phyloP scores from a whole-genome alignment of 2,329 filamentous ascomycete genomes.

The Trichoderma koningiopsis region DNA sequence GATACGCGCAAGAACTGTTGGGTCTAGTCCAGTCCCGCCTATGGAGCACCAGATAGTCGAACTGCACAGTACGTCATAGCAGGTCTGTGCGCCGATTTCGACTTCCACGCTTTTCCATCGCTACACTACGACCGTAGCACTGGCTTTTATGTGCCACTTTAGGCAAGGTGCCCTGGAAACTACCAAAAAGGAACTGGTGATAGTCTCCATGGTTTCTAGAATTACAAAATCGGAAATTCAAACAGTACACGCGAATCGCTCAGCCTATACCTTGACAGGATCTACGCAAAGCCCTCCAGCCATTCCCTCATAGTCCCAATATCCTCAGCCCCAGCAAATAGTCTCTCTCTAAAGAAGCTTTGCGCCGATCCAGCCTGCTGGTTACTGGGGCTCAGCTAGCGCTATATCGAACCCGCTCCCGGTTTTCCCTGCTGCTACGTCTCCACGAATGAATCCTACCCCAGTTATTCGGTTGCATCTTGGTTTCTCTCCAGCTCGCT shows the following conservation, averaged over 20 bases:
- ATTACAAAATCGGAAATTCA: background rate
- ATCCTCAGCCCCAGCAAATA: background rate
- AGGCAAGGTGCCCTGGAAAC: background rate
- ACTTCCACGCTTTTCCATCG: slow-evolving; percentile 14
- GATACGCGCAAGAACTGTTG: background rate
- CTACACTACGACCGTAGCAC: background rate
- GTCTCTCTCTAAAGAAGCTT: slow-evolving; percentile 10
- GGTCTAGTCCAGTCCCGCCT: background rate
- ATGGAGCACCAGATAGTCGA: background rate
- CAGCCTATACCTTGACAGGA: background rate
- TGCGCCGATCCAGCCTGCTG: slow-evolving; percentile 13
- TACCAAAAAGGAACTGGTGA: background rate
- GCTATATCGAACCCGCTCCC: slow-evolving; percentile 18
- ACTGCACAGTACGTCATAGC: slow-evolving; percentile 5
- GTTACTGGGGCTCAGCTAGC: background rate
- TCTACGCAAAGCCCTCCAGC: background rate
- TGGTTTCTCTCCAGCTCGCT: background rate
- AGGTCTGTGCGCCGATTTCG: slow-evolving; percentile 9
- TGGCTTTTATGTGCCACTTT: background rate
- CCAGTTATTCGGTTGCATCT: background rate
- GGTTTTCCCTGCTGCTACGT: background rate
- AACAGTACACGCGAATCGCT: background rate
- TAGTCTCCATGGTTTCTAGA: slow-evolving; percentile 3
- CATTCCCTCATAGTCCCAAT: background rate
- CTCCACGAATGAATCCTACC: slow-evolving; percentile 10